These are phyloP conservation scores for Gynochthodes officinalis DNA, from an alignment of 257 asterid species.

Conservation along the genomic window DNA sequence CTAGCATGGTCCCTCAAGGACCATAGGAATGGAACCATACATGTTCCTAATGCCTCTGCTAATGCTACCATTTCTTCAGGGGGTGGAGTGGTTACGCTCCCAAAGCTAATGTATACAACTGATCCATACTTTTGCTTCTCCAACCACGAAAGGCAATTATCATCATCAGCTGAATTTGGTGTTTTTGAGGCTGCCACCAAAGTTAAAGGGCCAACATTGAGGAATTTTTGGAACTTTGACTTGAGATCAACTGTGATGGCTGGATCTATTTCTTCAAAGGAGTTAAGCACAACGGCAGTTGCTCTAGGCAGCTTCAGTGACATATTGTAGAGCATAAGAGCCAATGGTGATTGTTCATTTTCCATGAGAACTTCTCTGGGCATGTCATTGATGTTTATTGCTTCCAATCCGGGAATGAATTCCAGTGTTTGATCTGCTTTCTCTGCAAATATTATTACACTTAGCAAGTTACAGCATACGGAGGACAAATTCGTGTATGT, in stretches of 20 bases:
- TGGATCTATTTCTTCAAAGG: slow-evolving; percentile 15
- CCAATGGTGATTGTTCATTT: slow-evolving; percentile 9
- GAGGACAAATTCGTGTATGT: too few species aligned
- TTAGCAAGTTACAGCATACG: background rate
- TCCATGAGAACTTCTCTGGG: slow-evolving; percentile 10
- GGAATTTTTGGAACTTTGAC: slow-evolving; percentile 6
- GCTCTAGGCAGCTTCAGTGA: background rate
- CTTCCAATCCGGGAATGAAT: slow-evolving; percentile 12
- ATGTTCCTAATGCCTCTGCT: slow-evolving; percentile 11
- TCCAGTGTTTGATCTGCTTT: background rate
- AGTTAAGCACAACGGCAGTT: slow-evolving; percentile 8
- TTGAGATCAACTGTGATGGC: slow-evolving; percentile 5
- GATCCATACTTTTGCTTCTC: slow-evolving; percentile 2
- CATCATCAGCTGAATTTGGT: background rate
- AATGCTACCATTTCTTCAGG: slow-evolving; percentile 4
- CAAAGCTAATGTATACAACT: slow-evolving; percentile 13
- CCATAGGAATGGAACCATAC: slow-evolving; percentile 8
- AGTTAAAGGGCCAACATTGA: slow-evolving; percentile 3
- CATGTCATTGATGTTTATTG: background rate
- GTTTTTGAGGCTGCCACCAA: background rate
- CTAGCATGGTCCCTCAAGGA: slow-evolving; percentile 11
- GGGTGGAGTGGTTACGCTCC: background rate
- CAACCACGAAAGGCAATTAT: slow-evolving; percentile 4
- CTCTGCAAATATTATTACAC: background rate
- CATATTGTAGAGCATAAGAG: slow-evolving; percentile 10